Percentiles rank a stretch among this genome's conserved stretches.
These are phyloP conservation scores for Cinchona pubescens DNA, from an alignment of 257 asterid genomes.

Conservation along the genomic window DNA sequence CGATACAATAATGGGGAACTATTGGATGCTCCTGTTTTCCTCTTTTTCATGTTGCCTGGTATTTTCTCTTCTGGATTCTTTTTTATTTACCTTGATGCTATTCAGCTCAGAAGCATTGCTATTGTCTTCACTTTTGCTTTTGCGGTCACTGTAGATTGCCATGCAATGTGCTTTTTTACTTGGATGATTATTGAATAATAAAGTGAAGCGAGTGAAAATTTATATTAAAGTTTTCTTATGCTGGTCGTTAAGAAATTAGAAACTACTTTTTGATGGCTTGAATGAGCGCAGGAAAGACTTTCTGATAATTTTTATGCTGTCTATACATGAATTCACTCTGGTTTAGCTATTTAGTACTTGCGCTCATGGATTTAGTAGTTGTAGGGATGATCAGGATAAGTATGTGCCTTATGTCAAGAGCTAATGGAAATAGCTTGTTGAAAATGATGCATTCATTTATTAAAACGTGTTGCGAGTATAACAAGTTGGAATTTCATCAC, in stretches of 20 bases:
- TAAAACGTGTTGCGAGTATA: no score
- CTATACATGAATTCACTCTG: not conserved
- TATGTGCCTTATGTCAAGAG: not conserved
- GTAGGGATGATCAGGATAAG: not conserved
- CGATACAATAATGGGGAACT: conserved; percentile 18
- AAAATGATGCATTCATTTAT: not conserved
- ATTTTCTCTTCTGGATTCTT: conserved; percentile 1
- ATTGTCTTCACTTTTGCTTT: no score
- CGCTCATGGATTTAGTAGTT: not conserved
- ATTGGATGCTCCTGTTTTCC: conserved; percentile 26
- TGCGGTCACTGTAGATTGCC: not conserved
- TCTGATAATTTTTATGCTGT: not conserved
- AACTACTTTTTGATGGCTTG: not conserved
- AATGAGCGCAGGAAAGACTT: not conserved
- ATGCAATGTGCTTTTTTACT: not conserved
- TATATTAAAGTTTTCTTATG: not conserved
- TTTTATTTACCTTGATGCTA: not conserved
- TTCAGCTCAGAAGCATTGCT: not conserved
- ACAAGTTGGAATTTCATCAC: not conserved
- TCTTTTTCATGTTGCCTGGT: conserved; percentile 22
- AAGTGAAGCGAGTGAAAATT: not conserved
- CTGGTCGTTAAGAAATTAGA: not conserved
- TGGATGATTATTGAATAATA: not conserved
- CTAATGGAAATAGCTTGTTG: not conserved
- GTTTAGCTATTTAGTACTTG: not conserved